A percentile compares a stretch with the other conserved stretches of the same genome.
Conservation (phyloP, 225 moss, liverwort and hornwort genomes). For the Bryum argenteum region DNA sequence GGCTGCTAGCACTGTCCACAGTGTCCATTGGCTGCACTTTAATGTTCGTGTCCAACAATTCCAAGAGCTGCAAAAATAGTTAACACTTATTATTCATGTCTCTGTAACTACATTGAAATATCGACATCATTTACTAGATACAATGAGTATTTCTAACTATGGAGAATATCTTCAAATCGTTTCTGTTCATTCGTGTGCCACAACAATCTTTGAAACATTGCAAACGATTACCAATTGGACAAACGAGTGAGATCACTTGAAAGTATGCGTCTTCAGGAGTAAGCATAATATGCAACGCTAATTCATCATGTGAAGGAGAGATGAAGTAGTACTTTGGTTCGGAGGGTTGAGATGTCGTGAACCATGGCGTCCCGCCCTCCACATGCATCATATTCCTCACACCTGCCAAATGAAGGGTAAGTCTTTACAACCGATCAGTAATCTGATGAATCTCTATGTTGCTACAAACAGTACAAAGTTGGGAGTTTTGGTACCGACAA, state of each 20-base stretch:
- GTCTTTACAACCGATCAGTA: not conserved
- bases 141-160: no score
- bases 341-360: slow-evolving; percentile 39
- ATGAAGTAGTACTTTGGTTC: slow-evolving; percentile 33
- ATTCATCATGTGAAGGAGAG: not conserved
- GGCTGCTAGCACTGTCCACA: slow-evolving; percentile 24
- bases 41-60: slow-evolving; percentile 58
- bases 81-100: slow-evolving; percentile 3
- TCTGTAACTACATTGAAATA: not conserved
- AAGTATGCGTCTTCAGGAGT: no score
- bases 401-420: slow-evolving; percentile 31
- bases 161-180: no score
- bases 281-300: no score
- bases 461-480: not conserved
- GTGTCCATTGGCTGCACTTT: slow-evolving; percentile 36
- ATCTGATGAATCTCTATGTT: not conserved
- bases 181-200: no score
- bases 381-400: slow-evolving; percentile 24
- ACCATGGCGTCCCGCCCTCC: slow-evolving; percentile 35
- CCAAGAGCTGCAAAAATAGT: slow-evolving; percentile 51
- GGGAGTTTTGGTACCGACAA: slow-evolving; percentile 47
- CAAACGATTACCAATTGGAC: no score
- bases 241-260: no score
- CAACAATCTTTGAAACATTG: no score
- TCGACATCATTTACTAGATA: no score